These are phyloP conservation scores for Colletotrichum liaoningense DNA, from an alignment of 2,329 filamentous ascomycete genomes.

Conservation along the genomic window DNA sequence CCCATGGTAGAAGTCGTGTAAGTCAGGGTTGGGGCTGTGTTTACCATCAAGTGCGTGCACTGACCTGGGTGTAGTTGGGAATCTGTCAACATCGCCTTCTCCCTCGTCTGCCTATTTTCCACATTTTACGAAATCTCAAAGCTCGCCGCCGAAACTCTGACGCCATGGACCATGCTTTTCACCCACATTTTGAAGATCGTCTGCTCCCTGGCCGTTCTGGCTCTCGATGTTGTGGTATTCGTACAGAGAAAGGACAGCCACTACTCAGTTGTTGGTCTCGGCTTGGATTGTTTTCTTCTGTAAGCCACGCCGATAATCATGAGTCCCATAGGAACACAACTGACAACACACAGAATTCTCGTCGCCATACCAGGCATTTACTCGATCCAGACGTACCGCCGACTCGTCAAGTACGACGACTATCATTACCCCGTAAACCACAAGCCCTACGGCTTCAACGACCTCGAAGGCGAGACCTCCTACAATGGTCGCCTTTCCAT, in stretches of 20 bases:
- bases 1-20: constrained; percentile 63
- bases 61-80: constrained; percentile 59
- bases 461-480: constrained; percentile 38
- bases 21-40: constrained; percentile 40
- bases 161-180: constrained; percentile 65
- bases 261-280: constrained; percentile 62
- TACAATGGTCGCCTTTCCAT: constrained; percentile 32
- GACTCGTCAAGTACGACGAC: constrained; percentile 60
- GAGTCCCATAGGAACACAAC: background rate
- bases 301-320: constrained; percentile 44
- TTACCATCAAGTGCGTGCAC: background rate
- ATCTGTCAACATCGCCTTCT: constrained; percentile 61
- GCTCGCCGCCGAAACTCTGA: constrained; percentile 61
- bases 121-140: constrained; percentile 60
- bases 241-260: constrained; percentile 54
- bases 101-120: constrained; percentile 58
- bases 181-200: constrained; percentile 62
- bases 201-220: constrained; percentile 58
- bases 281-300: constrained; percentile 61
- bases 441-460: constrained; percentile 59
- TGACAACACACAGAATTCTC: constrained; percentile 47
- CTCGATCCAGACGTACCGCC: constrained; percentile 58
- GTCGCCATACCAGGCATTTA: constrained; percentile 59
- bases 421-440: constrained; percentile 62
- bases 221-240: constrained; percentile 64